phyloP scores from a whole-genome alignment of 257 asterid genomes.

The Perilla frutescens region DNA sequence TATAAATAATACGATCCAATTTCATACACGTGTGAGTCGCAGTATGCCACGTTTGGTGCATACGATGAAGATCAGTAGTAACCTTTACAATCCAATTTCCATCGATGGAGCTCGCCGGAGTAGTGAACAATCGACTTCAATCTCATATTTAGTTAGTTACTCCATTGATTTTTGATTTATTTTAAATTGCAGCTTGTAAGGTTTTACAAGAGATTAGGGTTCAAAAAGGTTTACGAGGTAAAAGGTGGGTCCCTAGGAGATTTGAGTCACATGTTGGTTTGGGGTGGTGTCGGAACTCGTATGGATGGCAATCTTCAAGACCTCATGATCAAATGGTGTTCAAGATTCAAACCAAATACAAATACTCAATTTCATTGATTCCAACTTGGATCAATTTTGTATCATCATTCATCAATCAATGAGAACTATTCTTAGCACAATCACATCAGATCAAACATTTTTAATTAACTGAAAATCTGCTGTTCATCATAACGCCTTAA shows the following conservation, averaged over 20 bases:
- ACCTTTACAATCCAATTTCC: too few relatives aligned
- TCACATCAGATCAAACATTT: too few relatives aligned
- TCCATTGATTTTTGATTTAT: not conserved
- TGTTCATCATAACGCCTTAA: not conserved
- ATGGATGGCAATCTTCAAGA: slow-evolving; percentile 78
- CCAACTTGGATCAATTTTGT: not conserved
- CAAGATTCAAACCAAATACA: slow-evolving; percentile 59
- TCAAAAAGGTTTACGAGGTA: slow-evolving; percentile 71
- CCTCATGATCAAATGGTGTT: slow-evolving; percentile 84
- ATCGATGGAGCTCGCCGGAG: too few relatives aligned
- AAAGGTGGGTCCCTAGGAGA: slow-evolving; percentile 74
- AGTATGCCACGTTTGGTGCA: too few relatives aligned
- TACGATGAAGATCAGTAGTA: too few relatives aligned
- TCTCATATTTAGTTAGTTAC: not conserved
- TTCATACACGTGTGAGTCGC: too few relatives aligned
- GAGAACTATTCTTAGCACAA: too few relatives aligned
- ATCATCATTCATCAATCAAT: too few relatives aligned
- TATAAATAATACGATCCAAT: too few relatives aligned
- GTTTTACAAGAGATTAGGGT: slow-evolving; percentile 86
- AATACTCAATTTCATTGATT: too few relatives aligned
- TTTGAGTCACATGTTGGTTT: slow-evolving; percentile 71
- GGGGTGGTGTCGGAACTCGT: slow-evolving; percentile 98
- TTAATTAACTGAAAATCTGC: not conserved
- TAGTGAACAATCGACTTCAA: too few relatives aligned
- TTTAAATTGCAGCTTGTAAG: slow-evolving; percentile 70